phyloP scores from a whole-genome alignment of 371 early-diverging fungal species.

The Mucor lusitanicus region DNA sequence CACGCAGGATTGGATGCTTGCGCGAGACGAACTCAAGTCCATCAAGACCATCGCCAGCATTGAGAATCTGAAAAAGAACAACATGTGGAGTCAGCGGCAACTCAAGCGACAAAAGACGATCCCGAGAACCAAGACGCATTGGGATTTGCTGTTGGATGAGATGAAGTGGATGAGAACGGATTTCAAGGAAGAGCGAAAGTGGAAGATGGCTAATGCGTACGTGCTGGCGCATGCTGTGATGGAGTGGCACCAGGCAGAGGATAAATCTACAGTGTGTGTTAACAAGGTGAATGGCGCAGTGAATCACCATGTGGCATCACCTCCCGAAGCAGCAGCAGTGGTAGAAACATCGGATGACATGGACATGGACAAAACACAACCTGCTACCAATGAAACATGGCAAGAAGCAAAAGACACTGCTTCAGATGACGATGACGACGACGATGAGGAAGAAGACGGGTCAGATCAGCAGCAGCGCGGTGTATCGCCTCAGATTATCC shows the following conservation, averaged over 20 bases:
- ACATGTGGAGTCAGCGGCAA: constrained; percentile 84
- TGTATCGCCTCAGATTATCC: constrained; percentile 13
- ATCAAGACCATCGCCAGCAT: constrained; percentile 74
- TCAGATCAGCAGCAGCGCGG: not conserved
- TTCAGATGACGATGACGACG: not conserved
- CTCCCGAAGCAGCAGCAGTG: not conserved
- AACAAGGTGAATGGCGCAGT: constrained; percentile 35
- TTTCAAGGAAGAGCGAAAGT: constrained; percentile 82
- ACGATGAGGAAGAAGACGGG: constrained; percentile 11
- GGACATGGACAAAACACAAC: not conserved
- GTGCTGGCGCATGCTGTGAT: constrained; percentile 70
- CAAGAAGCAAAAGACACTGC: not conserved
- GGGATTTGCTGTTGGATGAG: constrained; percentile 88
- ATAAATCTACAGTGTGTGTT: constrained; percentile 71
- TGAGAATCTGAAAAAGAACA: constrained; percentile 76
- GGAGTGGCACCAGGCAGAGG: constrained; percentile 79
- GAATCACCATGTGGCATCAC: not conserved
- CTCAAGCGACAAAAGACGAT: constrained; percentile 70
- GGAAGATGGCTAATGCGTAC: constrained; percentile 81
- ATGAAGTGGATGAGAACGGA: constrained; percentile 91
- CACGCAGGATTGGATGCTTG: constrained; percentile 87
- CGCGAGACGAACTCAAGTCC: constrained; percentile 81
- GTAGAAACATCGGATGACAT: not conserved
- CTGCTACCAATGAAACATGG: not conserved
- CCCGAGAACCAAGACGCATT: constrained; percentile 75